Base-by-base conservation (phyloP, 1,284 basidiomycete species). In the Microbotryum saponariae region DNA sequence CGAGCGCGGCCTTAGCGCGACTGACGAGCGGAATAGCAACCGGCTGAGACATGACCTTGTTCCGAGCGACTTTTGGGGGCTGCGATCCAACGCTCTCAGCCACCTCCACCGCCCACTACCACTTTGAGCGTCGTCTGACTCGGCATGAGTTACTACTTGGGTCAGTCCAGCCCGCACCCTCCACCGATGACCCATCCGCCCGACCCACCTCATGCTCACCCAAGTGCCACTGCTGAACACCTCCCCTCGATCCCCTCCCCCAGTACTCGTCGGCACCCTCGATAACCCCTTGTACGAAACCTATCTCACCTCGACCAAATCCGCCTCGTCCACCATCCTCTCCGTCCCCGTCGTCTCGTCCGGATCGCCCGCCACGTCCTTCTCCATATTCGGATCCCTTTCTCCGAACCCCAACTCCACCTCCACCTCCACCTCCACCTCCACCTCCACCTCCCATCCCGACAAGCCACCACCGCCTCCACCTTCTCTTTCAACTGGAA, bases 211-310 rank as follows among this genome's bases (percentile, higher is more conserved):
- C 7, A 31, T 10, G 27, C 27, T 27, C 27, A 27, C 27, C 27
- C 1, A 27, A 6, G 5, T 27, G 27, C 27, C 6, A 27, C 27
- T 27, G 27, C 31, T 31, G 31, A 8, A 31, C n/a, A 25, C 25
- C 1, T 0, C 48, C 21, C 23, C 5, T 31, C 21, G 1, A 27
- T 27, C 50, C 27, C 29, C 33, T 33, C 53, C 21, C 25, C 33
- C 21, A 23, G 70, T 70, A 18, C 64, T 73, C 48, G 68, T 73
- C 58, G 71, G 72, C 8, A 70, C 70, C 0, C 57, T 68, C 59
- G 72, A 72, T 67, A 71, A 73, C 59, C 73, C 73, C 20, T 62
- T 74, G 14, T 74, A 74, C 62, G 71, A 74, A 48, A 54, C 68
- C 14, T 62, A 62, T 54, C 60, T 74, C 23, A 65, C 64, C 18